Evolutionary conservation across 306 rosid genomes (phyloP).

Genomic region (Arachis stenosperma): DNA sequence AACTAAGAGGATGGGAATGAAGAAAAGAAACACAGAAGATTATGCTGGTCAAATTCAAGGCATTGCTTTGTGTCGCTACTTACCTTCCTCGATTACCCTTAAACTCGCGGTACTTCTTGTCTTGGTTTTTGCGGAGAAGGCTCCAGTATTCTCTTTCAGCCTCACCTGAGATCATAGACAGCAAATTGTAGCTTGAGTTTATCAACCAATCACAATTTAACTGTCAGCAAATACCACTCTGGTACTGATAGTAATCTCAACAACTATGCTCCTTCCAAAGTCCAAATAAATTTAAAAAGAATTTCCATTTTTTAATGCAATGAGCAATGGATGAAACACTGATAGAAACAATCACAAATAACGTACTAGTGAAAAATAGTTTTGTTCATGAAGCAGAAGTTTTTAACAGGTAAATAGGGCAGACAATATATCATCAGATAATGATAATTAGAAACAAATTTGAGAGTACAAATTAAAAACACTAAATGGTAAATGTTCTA

Average conservation of each 20-base stretch:
- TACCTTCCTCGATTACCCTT: slow-evolving; percentile 78
- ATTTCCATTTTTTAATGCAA: neutral
- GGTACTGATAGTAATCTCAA: neutral
- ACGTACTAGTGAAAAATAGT: neutral
- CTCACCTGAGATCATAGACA: slow-evolving; percentile 61
- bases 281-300: too few relatives aligned
- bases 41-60: neutral
- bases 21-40: neutral
- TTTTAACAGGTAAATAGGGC: neutral
- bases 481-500: neutral
- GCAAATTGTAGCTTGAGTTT: neutral
- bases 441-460: neutral
- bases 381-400: slow-evolving; percentile 9
- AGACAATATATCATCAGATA: neutral
- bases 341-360: neutral
- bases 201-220: slow-evolving; percentile 5
- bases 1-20: neutral
- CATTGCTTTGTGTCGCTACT: slow-evolving; percentile 6
- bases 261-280: neutral
- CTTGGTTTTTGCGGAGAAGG: slow-evolving; percentile 70
- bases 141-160: slow-evolving; percentile 88
- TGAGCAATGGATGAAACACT: neutral
- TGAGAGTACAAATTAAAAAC: neutral
- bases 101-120: slow-evolving; percentile 48
- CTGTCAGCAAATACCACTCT: neutral